Base-by-base conservation (phyloP, 768 basidiomycete genomes). In the Lepiota subincarnata region DNA sequence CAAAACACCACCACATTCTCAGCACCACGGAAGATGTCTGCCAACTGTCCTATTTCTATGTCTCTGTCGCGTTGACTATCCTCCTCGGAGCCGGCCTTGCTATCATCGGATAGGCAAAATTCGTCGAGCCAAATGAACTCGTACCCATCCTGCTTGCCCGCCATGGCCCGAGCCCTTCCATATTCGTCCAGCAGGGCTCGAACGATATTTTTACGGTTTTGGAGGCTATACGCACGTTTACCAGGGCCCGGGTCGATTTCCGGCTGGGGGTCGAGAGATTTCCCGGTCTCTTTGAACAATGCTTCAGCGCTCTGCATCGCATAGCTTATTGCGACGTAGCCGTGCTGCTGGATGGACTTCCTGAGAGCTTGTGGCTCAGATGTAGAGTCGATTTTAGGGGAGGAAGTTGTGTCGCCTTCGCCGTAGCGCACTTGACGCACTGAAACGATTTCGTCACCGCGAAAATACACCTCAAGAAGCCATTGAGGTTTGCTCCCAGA, bases 71-170 rank as follows among this genome's bases (percentile, higher is more conserved):
- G 16, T 1, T 41, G 19, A 5, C 19, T 31, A 19, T 40, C 45
- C 14, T 47, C 13, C 28, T 48, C 53, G 1, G 16, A 38, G 13
- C 12, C 18, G 19, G n/a, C 16, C 3, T 20, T 6, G 3, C 39
- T 22, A 3, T 46, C 24, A 22, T 54, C 53, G 7, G 53, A 47
- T 26, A 54, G 53, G 8, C 53, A 54, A 16, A 40, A 54, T 28
- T 54, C 53, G 7, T 54, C 53, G 24, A 54, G 26, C 53, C 53
- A 54, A 20, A 54, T 48, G 18, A 41, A 54, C 34, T 54, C 53
- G 12, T 41, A 14, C 3, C 46, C 53, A 4, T 54, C 45, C 16
- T 20, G 18, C 26, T 14, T 20, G 3, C 16, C 28, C 4, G 41
- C 5, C 1, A 28, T 39, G 20, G 8, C 13, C 14, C 53, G 22